Base-by-base conservation (phyloP, 2,329 filamentous ascomycete species). In the Colletotrichum destructivum region DNA sequence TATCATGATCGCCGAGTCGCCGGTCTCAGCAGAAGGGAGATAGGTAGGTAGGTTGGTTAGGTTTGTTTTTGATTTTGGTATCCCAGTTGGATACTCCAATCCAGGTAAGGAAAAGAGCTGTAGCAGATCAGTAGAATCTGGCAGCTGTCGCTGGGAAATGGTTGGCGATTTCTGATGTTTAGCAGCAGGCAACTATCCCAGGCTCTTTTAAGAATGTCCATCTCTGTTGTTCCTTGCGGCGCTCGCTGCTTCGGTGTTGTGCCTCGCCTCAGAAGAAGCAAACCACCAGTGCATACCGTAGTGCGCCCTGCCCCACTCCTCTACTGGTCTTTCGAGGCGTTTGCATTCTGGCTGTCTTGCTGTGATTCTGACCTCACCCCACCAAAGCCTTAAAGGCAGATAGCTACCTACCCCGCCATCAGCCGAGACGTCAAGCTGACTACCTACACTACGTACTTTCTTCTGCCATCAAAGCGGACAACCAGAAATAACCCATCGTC, bases 341-440 rank as follows among this genome's bases (percentile, higher is more conserved):
- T 15, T 31, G 9, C 44, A 35, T 35, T 35, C 31, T 9, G 18
- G n/a, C 16, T 23, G 23, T 16, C 15, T 18, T 59, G 21, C 44
- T 15, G 42, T 46, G 40, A 31, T 35, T 62, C 56, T 62, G 57
- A 64, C 69, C 59, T 71, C 69, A 63, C 60, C 65, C 68, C 61
- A 52, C 68, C 55, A 42, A 62, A 38, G 51, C 42, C 65, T 69
- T 49, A 59, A 52, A 64, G 51, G n/a, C 59, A 72, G 65, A 3
- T 11, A 11, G 35, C 35, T 38, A 38, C 35, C 66, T 72, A 72
- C 69, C 69, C 69, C 69, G 69, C 69, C 69, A 72, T 72, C 65
- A 35, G 49, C 38, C 56, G 18, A 18, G n/a, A 61, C 63, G 11
- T 38, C 64, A 26, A 63, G 59, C 59, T 63, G n/a, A 31, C 23